Evolutionary conservation across 257 asterid species (phyloP), one percentile per base, ranked within the genome.

Genomic region (Solanum ahanhuiri): DNA sequence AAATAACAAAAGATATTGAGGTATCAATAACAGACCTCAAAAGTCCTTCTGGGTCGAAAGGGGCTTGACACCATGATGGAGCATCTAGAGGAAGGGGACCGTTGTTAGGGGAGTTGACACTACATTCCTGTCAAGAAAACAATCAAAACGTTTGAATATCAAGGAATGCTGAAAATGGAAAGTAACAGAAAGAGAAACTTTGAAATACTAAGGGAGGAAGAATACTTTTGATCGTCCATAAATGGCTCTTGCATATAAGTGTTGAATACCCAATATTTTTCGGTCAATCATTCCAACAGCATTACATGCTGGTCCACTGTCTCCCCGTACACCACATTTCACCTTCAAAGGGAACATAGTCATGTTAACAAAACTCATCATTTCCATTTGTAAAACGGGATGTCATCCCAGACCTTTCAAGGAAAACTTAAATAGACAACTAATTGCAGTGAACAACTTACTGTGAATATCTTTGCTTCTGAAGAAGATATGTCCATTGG

Each of bases 11-110:
- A 17, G 63, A 17, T 35, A 64, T 83, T 75, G 72, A 76, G 22
- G 82, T 71, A 77, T 35, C 66, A 87, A 51, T 69, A 76, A 87
- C 82, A 90, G 86, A 94, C 97, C 97, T 94, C 88, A 94, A 87
- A 63, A 91, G 86, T 73, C 98, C 98, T 91, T 94, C 98, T 10
- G 98, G 98, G 66, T 94, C 96, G 12, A 93, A 94, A 70, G 97
- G 96, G 81, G 96, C 95, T 87, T 82, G 93, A 82, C 97, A 94
- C 97, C 97, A 94, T 39, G 95, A 90, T 60, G 98, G 96, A 89
- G 96, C 93, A 88, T 87, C 89, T 48, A 89, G 90, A 31, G 98
- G 98, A 79, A 90, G 96, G 25, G 95, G 94, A 35, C 98, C 98
- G 28, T 94, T 89, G 89, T 93, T 94, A 30, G 98, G 98, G 63